Evolutionary conservation across 306 rosid species (phyloP), one percentile per base, ranked within the genome.

Genomic region (Prosopis cineraria): DNA sequence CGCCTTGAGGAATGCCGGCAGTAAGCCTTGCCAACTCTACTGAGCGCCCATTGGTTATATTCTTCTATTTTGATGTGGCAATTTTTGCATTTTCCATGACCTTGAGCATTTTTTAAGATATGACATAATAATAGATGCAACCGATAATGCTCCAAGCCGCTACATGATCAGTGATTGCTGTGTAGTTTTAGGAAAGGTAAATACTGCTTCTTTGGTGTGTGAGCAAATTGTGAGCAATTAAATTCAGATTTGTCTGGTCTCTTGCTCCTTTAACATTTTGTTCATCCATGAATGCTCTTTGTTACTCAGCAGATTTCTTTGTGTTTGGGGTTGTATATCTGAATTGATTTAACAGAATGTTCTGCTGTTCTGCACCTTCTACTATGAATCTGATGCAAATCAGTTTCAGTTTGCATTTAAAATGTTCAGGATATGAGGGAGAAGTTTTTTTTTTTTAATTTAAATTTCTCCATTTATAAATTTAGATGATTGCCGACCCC

Each of bases 121-220:
- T 73, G 98, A 93, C 81, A 77, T 93, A 50, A 80, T 93, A 44
- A 90, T 95, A 40, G 99, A 95, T 76, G 98, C 99, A 43, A 93
- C 99, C 1, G 99, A 95, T 84, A 95, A 95, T 87, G 96, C 98
- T 86, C 98, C 99, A 16, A 95, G 94, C 79, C 93, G 98, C 66
- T 95, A 95, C 87, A 59, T 95, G 94, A 95, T 93, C 73, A 95
- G 89, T 53, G 99, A 95, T 85, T 93, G 99, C 87, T 95, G 99
- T 73, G 99, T 95, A 79, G 89, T 95, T 67, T 82, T 95, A 68
- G 97, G 97, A 77, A 95, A 95, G 99, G 99, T 95, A 87, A 77
- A 65, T 71, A 56, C 67, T 25, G 62, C 60, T 78, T 72, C 17
- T 68, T 64, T 25, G 76, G 36, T 30, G 67, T 16, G 43, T 39